Conservation (phyloP, 495 filamentous ascomycete species). For the Aspergillus asperescens region DNA sequence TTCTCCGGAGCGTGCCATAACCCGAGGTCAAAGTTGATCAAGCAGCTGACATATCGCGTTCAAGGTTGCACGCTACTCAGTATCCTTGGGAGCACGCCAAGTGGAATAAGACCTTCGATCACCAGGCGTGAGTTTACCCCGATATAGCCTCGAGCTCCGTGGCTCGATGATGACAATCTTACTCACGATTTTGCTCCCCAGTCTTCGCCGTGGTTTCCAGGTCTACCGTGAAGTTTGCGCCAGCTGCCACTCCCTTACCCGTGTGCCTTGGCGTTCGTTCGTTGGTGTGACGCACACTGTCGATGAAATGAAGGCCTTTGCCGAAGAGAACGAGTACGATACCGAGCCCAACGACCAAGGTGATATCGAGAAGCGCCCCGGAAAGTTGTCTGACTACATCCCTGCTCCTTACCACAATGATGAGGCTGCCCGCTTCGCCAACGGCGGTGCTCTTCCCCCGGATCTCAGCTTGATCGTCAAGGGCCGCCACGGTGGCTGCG, state of each 20-base stretch:
- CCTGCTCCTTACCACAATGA: slow-evolving; percentile 96
- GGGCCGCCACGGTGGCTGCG: slow-evolving; percentile 92
- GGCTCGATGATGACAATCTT: slow-evolving; percentile 15
- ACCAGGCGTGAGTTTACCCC: slow-evolving; percentile 69
- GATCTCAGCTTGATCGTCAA: slow-evolving; percentile 98
- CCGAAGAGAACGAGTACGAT: slow-evolving; percentile 98
- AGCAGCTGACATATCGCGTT: slow-evolving; percentile 13
- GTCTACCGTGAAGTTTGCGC: slow-evolving; percentile 99
- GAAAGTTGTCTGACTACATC: slow-evolving; percentile 97
- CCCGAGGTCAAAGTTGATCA: slow-evolving; percentile 6
- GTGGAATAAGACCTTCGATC: slow-evolving; percentile 92
- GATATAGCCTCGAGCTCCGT: not conserved
- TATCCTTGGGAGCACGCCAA: slow-evolving; percentile 96
- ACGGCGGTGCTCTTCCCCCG: slow-evolving; percentile 94
- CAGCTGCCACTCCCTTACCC: slow-evolving; percentile 90
- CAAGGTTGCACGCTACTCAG: slow-evolving; percentile 79
- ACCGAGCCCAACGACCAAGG: slow-evolving; percentile 97
- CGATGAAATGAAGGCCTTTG: slow-evolving; percentile 94
- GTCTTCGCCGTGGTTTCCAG: slow-evolving; percentile 98
- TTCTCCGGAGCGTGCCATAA: slow-evolving; percentile 26
- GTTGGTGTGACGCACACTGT: slow-evolving; percentile 91
- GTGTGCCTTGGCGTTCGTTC: slow-evolving; percentile 87
- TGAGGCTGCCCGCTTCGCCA: slow-evolving; percentile 94
- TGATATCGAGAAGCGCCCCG: slow-evolving; percentile 94
- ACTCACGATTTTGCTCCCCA: slow-evolving; percentile 36